Percentiles rank a stretch among this genome's conserved stretches.
phyloP scores from a whole-genome alignment of 306 rosid species.

The Trichosanthes truncata region DNA sequence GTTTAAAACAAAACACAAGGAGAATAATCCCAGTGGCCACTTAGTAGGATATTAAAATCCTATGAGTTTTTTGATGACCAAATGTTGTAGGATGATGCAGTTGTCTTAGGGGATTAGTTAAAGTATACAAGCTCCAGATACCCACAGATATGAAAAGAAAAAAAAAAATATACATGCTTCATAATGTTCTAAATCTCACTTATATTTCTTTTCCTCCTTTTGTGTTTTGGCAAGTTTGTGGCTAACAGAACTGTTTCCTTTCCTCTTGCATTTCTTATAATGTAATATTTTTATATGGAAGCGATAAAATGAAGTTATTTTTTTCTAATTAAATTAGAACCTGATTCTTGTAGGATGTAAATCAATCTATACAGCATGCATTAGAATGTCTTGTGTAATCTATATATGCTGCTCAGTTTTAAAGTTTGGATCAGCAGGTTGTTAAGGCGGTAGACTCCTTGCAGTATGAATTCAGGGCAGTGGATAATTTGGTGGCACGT shows the following conservation, averaged over 20 bases:
- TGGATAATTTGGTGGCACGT: conserved; percentile 76
- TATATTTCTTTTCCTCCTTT: not conserved
- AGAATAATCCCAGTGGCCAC: not conserved
- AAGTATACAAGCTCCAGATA: no score
- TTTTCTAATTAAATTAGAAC: not conserved
- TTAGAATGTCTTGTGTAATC: not conserved
- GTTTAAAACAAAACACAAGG: not conserved
- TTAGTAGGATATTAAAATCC: no score
- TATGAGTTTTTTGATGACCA: not conserved
- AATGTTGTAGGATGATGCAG: not conserved
- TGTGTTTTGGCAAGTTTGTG: not conserved
- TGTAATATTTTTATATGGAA: not conserved
- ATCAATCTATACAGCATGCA: not conserved
- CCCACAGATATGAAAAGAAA: not conserved
- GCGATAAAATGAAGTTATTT: no score
- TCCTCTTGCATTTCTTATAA: not conserved
- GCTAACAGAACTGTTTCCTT: not conserved
- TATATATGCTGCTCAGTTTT: not conserved
- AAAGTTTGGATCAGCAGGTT: conserved; percentile 43
- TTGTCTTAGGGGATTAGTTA: no score
- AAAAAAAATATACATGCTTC: not conserved
- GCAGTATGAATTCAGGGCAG: conserved; percentile 65
- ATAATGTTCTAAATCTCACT: not conserved
- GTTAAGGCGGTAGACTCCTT: conserved; percentile 67
- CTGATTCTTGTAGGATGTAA: conserved; percentile 13